Percentiles rank a stretch among this genome's conserved stretches.
Evolutionary conservation across 2,329 filamentous ascomycete genomes (phyloP).

Genomic region (Aspergillus fructus): DNA sequence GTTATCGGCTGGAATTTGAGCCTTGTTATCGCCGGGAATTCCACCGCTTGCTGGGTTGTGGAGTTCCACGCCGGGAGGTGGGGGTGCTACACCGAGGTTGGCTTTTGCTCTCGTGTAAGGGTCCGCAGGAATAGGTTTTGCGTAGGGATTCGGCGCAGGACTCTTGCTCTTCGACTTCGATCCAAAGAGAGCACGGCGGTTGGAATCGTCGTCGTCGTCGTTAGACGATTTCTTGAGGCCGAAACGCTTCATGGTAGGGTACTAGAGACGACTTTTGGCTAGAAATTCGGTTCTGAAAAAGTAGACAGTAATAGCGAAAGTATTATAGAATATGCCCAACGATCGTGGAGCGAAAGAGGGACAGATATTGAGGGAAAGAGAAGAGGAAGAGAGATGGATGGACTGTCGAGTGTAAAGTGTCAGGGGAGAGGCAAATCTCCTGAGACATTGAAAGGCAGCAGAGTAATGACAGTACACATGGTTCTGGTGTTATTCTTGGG

Average conservation of each 20-base stretch:
- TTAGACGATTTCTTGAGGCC: slow-evolving; percentile 52
- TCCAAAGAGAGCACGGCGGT: slow-evolving; percentile 60
- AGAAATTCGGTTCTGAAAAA: not conserved
- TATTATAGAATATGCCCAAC: slow-evolving; percentile 10
- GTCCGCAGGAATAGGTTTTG: slow-evolving; percentile 52
- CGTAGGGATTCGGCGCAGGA: slow-evolving; percentile 58
- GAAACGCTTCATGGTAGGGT: slow-evolving; percentile 32
- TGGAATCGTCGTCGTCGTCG: slow-evolving; percentile 52
- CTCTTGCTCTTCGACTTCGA: slow-evolving; percentile 56
- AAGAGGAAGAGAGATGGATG: slow-evolving; percentile 7
- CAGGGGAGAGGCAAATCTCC: slow-evolving; percentile 28
- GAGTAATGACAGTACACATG: slow-evolving; percentile 1
- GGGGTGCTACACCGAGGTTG: slow-evolving; percentile 40
- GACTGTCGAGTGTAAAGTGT: slow-evolving; percentile 10
- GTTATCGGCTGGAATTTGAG: slow-evolving; percentile 32
- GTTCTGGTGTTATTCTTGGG: not conserved
- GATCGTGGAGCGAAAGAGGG: not conserved
- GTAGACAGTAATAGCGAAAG: not conserved
- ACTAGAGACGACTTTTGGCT: not conserved
- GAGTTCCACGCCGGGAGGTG: slow-evolving; percentile 32
- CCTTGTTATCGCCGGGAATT: slow-evolving; percentile 26
- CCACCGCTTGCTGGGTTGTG: slow-evolving; percentile 15
- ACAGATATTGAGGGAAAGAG: slow-evolving; percentile 5
- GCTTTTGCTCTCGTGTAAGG: slow-evolving; percentile 55
- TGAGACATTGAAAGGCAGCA: slow-evolving; percentile 7